Evolutionary conservation across 2,329 filamentous ascomycete genomes (phyloP), one percentile per base, ranked within the genome.

Genomic region (Berkeleyomyces basicola): DNA sequence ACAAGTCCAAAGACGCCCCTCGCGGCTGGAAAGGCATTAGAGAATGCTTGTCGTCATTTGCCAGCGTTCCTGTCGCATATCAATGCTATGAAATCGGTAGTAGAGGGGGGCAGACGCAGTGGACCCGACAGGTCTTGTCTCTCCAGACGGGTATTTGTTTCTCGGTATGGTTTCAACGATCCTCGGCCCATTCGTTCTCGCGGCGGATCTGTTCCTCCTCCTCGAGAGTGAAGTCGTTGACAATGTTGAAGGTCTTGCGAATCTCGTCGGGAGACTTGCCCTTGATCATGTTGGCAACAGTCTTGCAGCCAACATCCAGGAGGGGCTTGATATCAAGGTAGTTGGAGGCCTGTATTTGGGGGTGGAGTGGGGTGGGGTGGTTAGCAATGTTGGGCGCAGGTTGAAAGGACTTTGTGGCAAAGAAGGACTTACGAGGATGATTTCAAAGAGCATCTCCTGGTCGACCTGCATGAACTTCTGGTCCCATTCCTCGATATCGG

Each of bases 391-490:
- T n/a, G 23, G 23, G 23, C 23, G 23, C 23, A 23, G 23, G 43
- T 46, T 14, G 37, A 39, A 11, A 7, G 6, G 23, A 53, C 42
- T 33, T 7, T 36, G 51, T 55, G 31, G 14, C 7, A 49, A 51
- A 44, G 46, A 11, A 16, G 43, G 62, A 79, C 86, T 64, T 81
- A 93, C 90, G 36, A 99, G 81, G 69, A 99, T 99, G 71, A 99
- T 97, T 79, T 99, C 93, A 68, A 99, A 99, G 1, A 99, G 83
- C 93, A 99, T 97, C 77, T 99, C 93, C 72, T 99, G 93, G 73
- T 99, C 93, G 16, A 99, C 93, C 76, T 97, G 92, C 93, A 99
- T 97, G 75, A 97, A 99, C 77, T 99, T 99, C 75, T 97, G 92
- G 70, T 99, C 93, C 93, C 93, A 99, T 76, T 99, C 93, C 65